Conservation (phyloP, 768 basidiomycete species). For the Naganishia vaughanmartiniae region DNA sequence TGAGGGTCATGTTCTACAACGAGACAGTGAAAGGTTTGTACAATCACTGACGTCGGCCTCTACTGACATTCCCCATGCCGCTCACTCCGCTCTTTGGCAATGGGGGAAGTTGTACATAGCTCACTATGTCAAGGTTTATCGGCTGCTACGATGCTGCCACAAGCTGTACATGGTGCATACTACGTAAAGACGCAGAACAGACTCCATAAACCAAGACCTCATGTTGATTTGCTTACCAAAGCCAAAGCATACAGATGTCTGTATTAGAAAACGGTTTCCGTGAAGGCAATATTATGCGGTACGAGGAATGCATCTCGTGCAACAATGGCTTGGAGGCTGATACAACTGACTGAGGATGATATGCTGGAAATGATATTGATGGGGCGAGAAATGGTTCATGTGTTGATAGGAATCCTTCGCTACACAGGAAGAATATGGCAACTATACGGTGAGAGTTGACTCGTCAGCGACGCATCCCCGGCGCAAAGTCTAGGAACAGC, state of each 20-base stretch:
- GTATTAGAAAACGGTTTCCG: too few relatives aligned
- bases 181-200: too few relatives aligned
- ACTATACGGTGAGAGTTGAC: neutral
- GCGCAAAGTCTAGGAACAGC: neutral
- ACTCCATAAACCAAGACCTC: too few relatives aligned
- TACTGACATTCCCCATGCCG: too few relatives aligned
- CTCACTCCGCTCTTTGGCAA: too few relatives aligned
- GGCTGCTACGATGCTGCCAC: too few relatives aligned
- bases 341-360: neutral
- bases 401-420: neutral
- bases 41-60: neutral
- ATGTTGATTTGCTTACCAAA: too few relatives aligned
- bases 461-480: neutral
- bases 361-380: neutral
- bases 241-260: too few relatives aligned
- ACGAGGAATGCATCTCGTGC: neutral
- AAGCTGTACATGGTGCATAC: too few relatives aligned
- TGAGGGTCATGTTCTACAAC: neutral
- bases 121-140: too few relatives aligned
- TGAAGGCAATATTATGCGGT: too few relatives aligned
- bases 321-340: neutral
- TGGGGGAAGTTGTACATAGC: too few relatives aligned
- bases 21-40: neutral
- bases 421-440: neutral
- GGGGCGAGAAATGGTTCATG: neutral